Conservation (phyloP, 2,329 filamentous ascomycete species). For the Ceratocystis destructans region DNA sequence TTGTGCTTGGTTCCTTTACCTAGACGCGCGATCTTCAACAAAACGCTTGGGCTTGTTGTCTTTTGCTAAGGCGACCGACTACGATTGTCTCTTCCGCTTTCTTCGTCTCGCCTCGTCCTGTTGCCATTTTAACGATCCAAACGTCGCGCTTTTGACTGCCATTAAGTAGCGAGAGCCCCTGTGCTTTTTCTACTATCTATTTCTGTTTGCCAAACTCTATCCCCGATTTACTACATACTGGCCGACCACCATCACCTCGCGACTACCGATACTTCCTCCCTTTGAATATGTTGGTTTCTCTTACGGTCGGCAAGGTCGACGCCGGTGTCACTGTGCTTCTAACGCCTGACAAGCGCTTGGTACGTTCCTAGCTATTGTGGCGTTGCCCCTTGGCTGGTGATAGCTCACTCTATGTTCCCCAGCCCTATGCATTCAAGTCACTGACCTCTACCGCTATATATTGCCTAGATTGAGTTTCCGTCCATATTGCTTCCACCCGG, state of each 20-base stretch:
- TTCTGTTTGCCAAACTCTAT: not conserved
- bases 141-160: no score
- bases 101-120: no score
- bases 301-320: constrained; percentile 98
- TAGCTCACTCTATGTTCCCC: not conserved
- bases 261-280: not conserved
- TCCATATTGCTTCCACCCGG: constrained; percentile 92
- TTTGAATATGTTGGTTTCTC: constrained; percentile 70
- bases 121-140: no score
- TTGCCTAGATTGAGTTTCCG: constrained; percentile 80
- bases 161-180: no score
- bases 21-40: no score
- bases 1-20: no score
- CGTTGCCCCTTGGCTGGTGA: not conserved
- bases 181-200: no score
- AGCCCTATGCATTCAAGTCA: constrained; percentile 20
- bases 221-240: not conserved
- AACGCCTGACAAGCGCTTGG: constrained; percentile 91
- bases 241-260: not conserved
- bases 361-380: constrained; percentile 34
- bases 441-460: constrained; percentile 13
- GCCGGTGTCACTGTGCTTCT: constrained; percentile 93
- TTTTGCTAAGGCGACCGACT: no score
- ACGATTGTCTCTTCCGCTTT: no score
- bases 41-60: no score